Conservation (phyloP, 805 yeast genomes). For the Nakazawaea anatomiae region DNA sequence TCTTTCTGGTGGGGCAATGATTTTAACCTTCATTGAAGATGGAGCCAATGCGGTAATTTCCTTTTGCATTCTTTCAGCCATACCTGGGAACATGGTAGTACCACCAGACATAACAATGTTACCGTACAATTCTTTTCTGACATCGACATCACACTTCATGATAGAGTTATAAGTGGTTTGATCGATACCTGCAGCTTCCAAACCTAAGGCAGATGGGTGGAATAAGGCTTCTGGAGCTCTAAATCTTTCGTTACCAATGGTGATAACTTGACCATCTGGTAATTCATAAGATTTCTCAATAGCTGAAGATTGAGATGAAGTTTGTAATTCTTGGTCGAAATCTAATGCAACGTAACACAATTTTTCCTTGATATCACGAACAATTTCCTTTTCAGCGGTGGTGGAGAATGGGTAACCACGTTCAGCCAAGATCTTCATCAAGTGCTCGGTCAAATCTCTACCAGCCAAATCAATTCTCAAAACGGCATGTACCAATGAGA, state of each 20-base stretch:
- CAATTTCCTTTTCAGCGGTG: conserved; percentile 98
- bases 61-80: conserved; percentile 99
- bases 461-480: conserved; percentile 99
- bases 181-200: conserved; percentile 98
- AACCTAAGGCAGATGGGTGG: conserved; percentile 89
- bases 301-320: conserved; percentile 96
- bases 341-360: conserved; percentile 98
- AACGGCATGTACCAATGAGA: conserved; percentile 98
- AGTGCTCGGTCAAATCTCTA: conserved; percentile 98
- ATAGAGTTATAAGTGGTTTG: conserved; percentile 94
- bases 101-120: conserved; percentile 99
- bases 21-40: conserved; percentile 99
- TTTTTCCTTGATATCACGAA: conserved; percentile 93
- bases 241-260: conserved; percentile 99
- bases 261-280: conserved; percentile 99
- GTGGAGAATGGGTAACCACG: conserved; percentile 99
- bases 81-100: conserved; percentile 99
- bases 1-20: conserved; percentile 99
- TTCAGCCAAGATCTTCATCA: conserved; percentile 97
- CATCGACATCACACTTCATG: conserved; percentile 98
- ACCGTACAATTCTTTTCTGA: conserved; percentile 97
- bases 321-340: conserved; percentile 99
- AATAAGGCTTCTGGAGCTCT: conserved; percentile 99
- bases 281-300: conserved; percentile 98
- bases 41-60: conserved; percentile 99